Base-by-base conservation (phyloP, 2,329 filamentous ascomycete genomes). In the Sphaerulina vaccinii region DNA sequence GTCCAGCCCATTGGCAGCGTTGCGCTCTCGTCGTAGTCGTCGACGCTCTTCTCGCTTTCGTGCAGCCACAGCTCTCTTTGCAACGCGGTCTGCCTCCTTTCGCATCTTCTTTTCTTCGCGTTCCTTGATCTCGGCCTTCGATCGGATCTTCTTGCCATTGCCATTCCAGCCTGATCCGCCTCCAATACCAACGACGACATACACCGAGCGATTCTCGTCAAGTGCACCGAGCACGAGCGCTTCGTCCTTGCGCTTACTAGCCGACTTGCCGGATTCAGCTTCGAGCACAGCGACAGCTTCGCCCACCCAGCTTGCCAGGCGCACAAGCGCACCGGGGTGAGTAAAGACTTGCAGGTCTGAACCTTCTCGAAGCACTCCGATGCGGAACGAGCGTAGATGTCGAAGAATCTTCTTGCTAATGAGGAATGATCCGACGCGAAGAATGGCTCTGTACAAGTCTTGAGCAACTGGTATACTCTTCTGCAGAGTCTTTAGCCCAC, bases 401-500 rank as follows among this genome's bases (percentile, higher is more conserved):
- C 90, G 88, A 67, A 99, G 95, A 64, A 96, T 91, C 52, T 88
- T 86, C 73, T 99, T 99, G 60, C 90, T 88, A 54, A 99, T 87
- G 22, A 99, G 79, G 0, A 88, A 86, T 1, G 90, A 95, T 32
- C 93, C 93, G 0, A 92, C 96, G 41, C 90, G 87, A 55, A 96
- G 88, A 56, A 99, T 97, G 35, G 93, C 91, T 29, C 89, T 85
- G 69, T 96, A 88, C 1, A 99, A 80, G 63, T 91, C 86, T 68
- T 96, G 90, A 2, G 93, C 93, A 1, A 87, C 88, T 1, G 88
- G 83, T 10, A 99, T 79, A 49, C 88, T 86, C 1, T 80, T 76
- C 64, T 89, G 87, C 38, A 95, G 80, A 8, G 87, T 79, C 60
- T 89, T 84, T 59, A 96, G 84, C 56, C 88, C 72, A 55, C 72